phyloP scores from a whole-genome alignment of 2,329 filamentous ascomycete genomes.

The Colletotrichum sidae region DNA sequence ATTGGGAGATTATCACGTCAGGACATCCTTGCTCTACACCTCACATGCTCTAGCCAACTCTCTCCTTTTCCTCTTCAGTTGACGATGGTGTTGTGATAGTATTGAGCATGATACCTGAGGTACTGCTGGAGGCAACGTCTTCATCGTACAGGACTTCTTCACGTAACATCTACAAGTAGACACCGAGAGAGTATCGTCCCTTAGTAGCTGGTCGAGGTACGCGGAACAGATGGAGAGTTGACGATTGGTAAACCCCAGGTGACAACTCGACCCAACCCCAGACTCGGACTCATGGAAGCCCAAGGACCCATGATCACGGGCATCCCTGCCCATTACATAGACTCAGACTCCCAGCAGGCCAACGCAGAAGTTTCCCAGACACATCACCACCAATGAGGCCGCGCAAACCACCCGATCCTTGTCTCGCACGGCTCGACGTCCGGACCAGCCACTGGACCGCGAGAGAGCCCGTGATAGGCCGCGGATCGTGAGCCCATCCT shows the following conservation, averaged over 20 bases:
- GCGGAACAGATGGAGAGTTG: too few species aligned
- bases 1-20: neutral
- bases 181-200: too few species aligned
- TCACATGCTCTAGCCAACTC: too few species aligned
- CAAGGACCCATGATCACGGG: constrained; percentile 8
- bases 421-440: constrained; percentile 11
- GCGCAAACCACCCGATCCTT: constrained; percentile 19
- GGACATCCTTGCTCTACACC: too few species aligned
- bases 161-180: too few species aligned
- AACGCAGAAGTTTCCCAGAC: constrained; percentile 1
- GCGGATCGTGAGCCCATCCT: neutral
- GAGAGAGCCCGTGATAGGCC: constrained; percentile 24
- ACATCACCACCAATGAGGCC: constrained; percentile 9
- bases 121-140: too few species aligned
- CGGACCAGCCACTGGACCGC: constrained; percentile 13
- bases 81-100: too few species aligned
- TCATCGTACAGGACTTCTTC: too few species aligned
- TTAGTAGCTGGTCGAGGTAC: too few species aligned
- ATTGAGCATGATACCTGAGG: too few species aligned
- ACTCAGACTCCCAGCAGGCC: constrained; percentile 2
- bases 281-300: neutral
- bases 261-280: too few species aligned
- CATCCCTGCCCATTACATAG: neutral
- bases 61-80: too few species aligned
- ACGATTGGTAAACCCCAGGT: neutral